Evolutionary conservation across 805 yeast genomes (phyloP), one percentile per base, ranked within the genome.

Genomic region (Grigorovia jiainica): DNA sequence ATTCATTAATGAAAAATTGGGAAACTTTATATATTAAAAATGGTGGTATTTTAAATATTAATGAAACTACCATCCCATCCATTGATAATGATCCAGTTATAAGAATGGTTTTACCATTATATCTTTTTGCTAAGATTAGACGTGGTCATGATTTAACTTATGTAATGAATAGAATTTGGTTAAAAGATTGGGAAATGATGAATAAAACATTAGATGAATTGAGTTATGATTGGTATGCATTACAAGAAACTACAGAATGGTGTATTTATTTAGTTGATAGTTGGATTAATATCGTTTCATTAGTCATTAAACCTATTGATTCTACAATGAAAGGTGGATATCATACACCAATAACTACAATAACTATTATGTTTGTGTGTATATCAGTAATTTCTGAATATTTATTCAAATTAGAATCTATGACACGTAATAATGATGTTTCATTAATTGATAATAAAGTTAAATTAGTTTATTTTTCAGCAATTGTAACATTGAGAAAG

Each of bases 321-420:
- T 73, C 74, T 40, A 82, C 80, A 55, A 78, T 82, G 1, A 74
- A 76, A 54, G 76, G 85, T 1, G 42, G 42, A 16, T 73, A 81
- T 1, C 67, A 87, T 49, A 82, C 92, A 0, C 92, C 94, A 1
- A 81, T 82, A 19, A 82, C 81, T 58, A 80, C 84, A 52, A 71
- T 82, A 25, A 78, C 86, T 0, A 79, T 86, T 54, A 70, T 81
- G 21, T 82, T 80, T 55, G 38, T 43, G 20, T 66, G 87, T 1
- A 64, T 78, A 10, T 61, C 82, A 41, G 63, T 82, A 29, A 70
- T 82, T 40, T 75, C 86, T 2, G 85, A 79, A 27, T 49, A 78
- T 51, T 61, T 83, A 48, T 69, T 71, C 43, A 64, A 71, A 8
- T 64, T 81, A 17, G 94, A 83, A 41, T 45, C 38, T 20, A 48